A percentile compares a stretch with the other conserved stretches of the same genome.
phyloP scores from a whole-genome alignment of 192 early-diverging fungal species.

The Rhizoclosmatium sp. region DNA sequence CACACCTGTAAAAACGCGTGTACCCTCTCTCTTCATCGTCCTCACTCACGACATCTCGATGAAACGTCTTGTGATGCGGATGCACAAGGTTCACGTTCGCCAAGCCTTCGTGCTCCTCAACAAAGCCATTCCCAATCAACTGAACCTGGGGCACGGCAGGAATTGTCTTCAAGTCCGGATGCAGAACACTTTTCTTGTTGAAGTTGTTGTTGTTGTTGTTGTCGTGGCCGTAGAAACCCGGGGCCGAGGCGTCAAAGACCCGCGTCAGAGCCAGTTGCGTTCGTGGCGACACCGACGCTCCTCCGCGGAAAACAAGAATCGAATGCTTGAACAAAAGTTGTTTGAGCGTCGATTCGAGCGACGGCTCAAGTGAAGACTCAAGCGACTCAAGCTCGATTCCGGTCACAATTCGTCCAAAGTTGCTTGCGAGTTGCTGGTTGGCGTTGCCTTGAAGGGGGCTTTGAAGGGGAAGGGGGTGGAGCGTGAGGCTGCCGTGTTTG shows the following conservation, averaged over 20 bases:
- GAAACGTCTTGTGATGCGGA: conserved; percentile 33
- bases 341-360: background rate
- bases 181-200: conserved; percentile 8
- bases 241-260: conserved; percentile 12
- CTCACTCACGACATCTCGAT: background rate
- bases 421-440: background rate
- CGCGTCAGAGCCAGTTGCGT: conserved; percentile 21
- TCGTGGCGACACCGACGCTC: background rate
- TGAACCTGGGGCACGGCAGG: conserved; percentile 29
- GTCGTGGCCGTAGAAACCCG: conserved; percentile 22
- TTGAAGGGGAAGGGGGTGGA: background rate
- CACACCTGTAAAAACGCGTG: conserved; percentile 27
- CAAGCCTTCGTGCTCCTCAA: conserved; percentile 19
- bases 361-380: background rate
- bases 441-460: background rate
- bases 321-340: conserved; percentile 23
- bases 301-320: conserved; percentile 16
- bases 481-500: background rate
- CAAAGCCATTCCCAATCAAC: conserved; percentile 25
- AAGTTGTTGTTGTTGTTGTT: background rate
- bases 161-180: conserved; percentile 22
- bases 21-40: conserved; percentile 23
- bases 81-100: background rate
- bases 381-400: background rate
- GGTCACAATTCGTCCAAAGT: conserved; percentile 21